phyloP scores from a whole-genome alignment of 202 grass and related monocot genomes.

The Brachypodium distachyon region DNA sequence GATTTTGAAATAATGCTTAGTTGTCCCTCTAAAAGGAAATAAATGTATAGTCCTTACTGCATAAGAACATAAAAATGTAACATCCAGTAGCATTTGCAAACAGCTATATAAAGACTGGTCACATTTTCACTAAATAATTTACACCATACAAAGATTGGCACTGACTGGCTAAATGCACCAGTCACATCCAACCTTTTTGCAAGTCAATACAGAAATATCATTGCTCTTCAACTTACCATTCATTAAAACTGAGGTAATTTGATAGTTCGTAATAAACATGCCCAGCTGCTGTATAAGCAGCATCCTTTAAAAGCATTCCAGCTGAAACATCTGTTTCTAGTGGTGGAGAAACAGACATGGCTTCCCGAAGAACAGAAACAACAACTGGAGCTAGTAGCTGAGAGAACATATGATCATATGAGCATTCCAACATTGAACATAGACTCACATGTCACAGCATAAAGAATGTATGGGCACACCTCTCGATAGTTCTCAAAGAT shows the following conservation, averaged over 20 bases:
- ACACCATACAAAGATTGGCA: background rate
- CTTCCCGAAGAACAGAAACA: constrained; percentile 86
- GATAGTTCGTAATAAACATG: constrained; percentile 99
- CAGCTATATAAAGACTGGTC: background rate
- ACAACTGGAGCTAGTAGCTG: constrained; percentile 84
- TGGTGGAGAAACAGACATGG: constrained; percentile 73
- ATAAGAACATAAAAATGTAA: constrained; percentile 10
- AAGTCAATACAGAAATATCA: constrained; percentile 15
- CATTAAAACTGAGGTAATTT: constrained; percentile 84
- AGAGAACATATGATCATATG: constrained; percentile 23
- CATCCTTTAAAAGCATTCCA: constrained; percentile 99
- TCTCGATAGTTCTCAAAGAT: constrained; percentile 93
- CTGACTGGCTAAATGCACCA: background rate
- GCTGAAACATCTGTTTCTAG: constrained; percentile 78
- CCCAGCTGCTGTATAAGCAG: constrained; percentile 83
- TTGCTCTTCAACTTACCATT: constrained; percentile 57
- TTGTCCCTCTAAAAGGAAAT: background rate
- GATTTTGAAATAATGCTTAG: background rate
- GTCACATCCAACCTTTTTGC: background rate
- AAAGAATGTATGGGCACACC: constrained; percentile 38
- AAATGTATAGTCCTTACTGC: background rate
- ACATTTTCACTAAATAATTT: constrained; percentile 10
- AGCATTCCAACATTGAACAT: constrained; percentile 20
- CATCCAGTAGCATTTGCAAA: constrained; percentile 18
- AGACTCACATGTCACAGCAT: background rate